Evolutionary conservation across 805 yeast genomes (phyloP).

Genomic region (Kazachstania africana): DNA sequence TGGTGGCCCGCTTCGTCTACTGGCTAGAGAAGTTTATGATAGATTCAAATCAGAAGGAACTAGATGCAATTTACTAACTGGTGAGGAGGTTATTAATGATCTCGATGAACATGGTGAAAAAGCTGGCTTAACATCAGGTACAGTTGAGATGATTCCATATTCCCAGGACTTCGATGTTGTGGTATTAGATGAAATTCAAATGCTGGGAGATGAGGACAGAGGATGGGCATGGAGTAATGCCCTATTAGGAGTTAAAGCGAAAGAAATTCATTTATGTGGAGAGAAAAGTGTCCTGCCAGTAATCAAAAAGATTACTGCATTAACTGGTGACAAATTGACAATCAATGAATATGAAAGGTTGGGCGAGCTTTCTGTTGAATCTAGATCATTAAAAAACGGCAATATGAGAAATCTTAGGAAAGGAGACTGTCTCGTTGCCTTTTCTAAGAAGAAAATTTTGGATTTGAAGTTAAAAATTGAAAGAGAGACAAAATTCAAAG

Average conservation of each 20-base stretch:
- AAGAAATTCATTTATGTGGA: conserved; percentile 87
- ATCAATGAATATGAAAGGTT: conserved; percentile 62
- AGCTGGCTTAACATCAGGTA: conserved; percentile 76
- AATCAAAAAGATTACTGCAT: conserved; percentile 41
- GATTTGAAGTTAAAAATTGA: conserved; percentile 63
- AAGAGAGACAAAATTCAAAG: conserved; percentile 44
- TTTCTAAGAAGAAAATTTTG: conserved; percentile 64
- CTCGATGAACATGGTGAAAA: conserved; percentile 55
- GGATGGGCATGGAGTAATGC: conserved; percentile 97
- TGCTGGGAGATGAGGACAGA: conserved; percentile 68
- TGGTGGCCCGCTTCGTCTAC: conserved; percentile 86
- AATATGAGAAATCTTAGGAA: conserved; percentile 21
- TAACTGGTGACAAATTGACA: conserved; percentile 75
- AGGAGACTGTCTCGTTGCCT: conserved; percentile 88
- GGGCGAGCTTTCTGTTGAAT: conserved; percentile 54
- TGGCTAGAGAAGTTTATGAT: conserved; percentile 88
- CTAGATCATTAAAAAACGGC: conserved; percentile 15
- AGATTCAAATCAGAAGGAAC: conserved; percentile 55
- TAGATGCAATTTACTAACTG: conserved; percentile 78
- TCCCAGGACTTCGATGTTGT: conserved; percentile 66
- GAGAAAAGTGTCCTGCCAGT: conserved; percentile 75
- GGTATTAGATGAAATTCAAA: conserved; percentile 91
- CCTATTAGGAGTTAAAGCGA: conserved; percentile 72
- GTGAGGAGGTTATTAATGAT: conserved; percentile 82
- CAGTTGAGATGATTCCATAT: conserved; percentile 86